These are phyloP conservation scores for Starmera amethionina DNA, from an alignment of 805 yeast genomes.

Conservation along the genomic window DNA sequence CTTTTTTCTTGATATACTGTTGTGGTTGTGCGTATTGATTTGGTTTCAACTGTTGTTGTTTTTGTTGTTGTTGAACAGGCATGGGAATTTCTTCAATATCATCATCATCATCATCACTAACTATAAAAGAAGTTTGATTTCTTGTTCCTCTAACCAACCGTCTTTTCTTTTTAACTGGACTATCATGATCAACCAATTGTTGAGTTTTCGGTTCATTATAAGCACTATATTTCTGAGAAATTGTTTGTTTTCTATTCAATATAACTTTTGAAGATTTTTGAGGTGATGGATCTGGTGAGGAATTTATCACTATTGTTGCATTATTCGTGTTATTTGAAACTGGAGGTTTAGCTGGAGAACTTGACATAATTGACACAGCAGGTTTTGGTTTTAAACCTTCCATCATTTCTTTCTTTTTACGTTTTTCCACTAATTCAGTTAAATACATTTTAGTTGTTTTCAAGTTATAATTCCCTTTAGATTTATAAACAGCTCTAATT, in stretches of 20 bases:
- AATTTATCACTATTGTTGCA: slow-evolving; percentile 9
- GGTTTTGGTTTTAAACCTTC: not conserved
- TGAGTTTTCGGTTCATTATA: slow-evolving; percentile 9
- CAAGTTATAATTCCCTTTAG: slow-evolving; percentile 25
- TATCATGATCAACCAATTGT: slow-evolving; percentile 3
- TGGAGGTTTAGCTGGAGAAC: not conserved
- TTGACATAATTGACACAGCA: slow-evolving; percentile 1
- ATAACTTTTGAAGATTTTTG: slow-evolving; percentile 26
- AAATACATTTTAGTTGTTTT: slow-evolving; percentile 23
- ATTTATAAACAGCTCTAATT: slow-evolving; percentile 28
- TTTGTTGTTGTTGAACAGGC: not conserved
- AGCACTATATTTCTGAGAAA: slow-evolving; percentile 25
- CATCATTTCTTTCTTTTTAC: slow-evolving; percentile 14
- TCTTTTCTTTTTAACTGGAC: slow-evolving; percentile 22
- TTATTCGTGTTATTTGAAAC: not conserved
- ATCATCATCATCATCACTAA: slow-evolving; percentile 20
- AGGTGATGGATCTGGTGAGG: slow-evolving; percentile 19
- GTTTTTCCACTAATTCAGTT: slow-evolving; percentile 19
- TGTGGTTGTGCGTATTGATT: not conserved
- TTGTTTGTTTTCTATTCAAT: slow-evolving; percentile 25
- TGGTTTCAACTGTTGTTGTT: not conserved
- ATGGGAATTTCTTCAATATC: slow-evolving; percentile 2
- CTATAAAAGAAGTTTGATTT: slow-evolving; percentile 9
- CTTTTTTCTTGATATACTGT: slow-evolving; percentile 1
- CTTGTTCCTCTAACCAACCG: slow-evolving; percentile 30